Base-by-base conservation (phyloP, 345 rosid species). In the Luvunga scandens region DNA sequence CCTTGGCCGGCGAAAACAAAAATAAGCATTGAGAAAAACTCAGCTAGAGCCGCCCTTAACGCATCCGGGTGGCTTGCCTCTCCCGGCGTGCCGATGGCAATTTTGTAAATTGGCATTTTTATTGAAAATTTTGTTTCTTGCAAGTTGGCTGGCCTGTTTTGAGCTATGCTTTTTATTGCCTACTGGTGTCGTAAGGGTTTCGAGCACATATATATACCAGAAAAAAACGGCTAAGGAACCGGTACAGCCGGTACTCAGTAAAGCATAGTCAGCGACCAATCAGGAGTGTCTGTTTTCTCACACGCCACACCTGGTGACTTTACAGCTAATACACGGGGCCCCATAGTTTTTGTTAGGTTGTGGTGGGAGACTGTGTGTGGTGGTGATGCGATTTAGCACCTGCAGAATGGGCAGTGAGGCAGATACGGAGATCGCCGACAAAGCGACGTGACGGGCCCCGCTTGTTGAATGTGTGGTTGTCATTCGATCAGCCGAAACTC, bases 1-100 rank as follows among this genome's bases (percentile, higher is more conserved):
- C 98, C 98, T 87, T 90, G 84, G 38, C 98, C 98, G 2, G 95
- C 98, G 21, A 94, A 94, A 28, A 94, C 94, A 71, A 92, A 94
- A 76, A 94, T 94, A 71, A 94, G 67, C 89, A 83, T 89, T 0
- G 95, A 94, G 80, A 94, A 87, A 73, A 94, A 92, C 81, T 94
- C 93, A 0, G 98, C 95, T 0, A 88, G 55, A 0, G 97, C 95
- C 0, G 94, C 98, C 83, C 68, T 84, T 14, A 92, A 57, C 9
- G 92, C 94, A 10, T 89, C 93, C 1, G 94, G 97, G 4, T 82
- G 87, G 76, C 90, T 90, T 2, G 88, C 93, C 81, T 94, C 98
- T 10, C 91, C 85, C 0, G 94, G 85, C 21, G 81, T 6, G 21
- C 94, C 98, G 31, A 94, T 63, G 4, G 94, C 89, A 13, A 94